These are phyloP conservation scores for Penicillium argentinense DNA, from an alignment of 495 filamentous ascomycete genomes.

Conservation along the genomic window DNA sequence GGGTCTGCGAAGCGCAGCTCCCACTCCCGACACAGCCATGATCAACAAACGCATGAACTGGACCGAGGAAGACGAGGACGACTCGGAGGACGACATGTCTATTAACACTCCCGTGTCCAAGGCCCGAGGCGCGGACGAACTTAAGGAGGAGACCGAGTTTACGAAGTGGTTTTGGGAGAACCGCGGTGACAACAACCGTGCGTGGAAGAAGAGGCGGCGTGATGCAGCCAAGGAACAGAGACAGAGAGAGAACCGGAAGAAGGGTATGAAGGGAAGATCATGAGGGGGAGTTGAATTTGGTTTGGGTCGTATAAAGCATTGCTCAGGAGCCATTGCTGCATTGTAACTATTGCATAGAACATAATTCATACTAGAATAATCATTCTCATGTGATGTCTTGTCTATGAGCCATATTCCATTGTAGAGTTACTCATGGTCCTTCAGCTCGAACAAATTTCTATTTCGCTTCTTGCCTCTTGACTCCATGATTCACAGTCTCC, in stretches of 20 bases:
- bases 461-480: no score
- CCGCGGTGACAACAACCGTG: conserved; percentile 82
- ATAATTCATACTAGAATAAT: background rate
- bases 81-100: conserved; percentile 31
- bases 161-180: conserved; percentile 91
- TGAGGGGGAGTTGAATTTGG: conserved; percentile 16
- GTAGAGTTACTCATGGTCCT: no score
- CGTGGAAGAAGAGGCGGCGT: conserved; percentile 85
- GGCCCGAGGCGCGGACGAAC: conserved; percentile 7
- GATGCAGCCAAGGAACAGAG: conserved; percentile 81
- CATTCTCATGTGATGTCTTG: no score
- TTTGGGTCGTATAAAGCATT: background rate
- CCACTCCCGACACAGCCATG: conserved; percentile 91
- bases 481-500: no score
- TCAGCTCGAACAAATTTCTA: no score
- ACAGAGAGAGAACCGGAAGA: conserved; percentile 76
- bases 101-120: conserved; percentile 38
- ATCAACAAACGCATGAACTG: conserved; percentile 44
- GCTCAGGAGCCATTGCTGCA: background rate
- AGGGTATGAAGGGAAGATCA: conserved; percentile 49
- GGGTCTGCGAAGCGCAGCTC: conserved; percentile 77
- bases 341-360: conserved; percentile 1
- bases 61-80: conserved; percentile 32
- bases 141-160: conserved; percentile 64
- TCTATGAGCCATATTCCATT: no score